Evolutionary conservation across 148 eudicot genomes (phyloP), one percentile per base, ranked within the genome.

Genomic region (Drosera capensis): DNA sequence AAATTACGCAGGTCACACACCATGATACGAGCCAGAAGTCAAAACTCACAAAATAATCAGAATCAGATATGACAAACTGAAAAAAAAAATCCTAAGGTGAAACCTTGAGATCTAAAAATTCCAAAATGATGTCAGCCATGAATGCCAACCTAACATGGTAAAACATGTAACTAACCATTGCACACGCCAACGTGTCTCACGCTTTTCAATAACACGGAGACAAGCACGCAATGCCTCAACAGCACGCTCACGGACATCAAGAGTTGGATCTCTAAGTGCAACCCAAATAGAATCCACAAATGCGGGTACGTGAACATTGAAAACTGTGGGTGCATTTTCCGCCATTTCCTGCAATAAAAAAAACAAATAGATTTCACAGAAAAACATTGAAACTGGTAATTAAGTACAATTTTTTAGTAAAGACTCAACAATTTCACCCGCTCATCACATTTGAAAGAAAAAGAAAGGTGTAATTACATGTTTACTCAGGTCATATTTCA

Each of bases 181-280:
- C 17, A 88, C 87, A 51, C 97, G 94, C 94, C 94, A 88, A 24
- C 97, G 84, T 15, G 97, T 88, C 64, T 88, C 97, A 46, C 97
- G 97, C 54, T 75, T 75, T 64, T 88, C 97, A 65, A 88, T 88
- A 54, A 88, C 97, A 49, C 84, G 81, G 47, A 88, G 93, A 55
- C 97, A 83, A 48, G 94, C 97, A 63, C 97, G 97, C 59, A 88
- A 72, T 55, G 97, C 97, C 68, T 83, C 94, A 49, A 88, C 97
- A 38, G 97, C 94, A 37, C 75, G 70, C 70, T 88, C 97, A 15
- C 97, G 71, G 19, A 88, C 78, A 68, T 71, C 87, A 55, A 84
- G 51, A 26, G 80, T 58, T 40, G 87, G 97, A 66, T 88, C 97
- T 49, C 92, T 73, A 56, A 88, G 41, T 41, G 95, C 87, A 59